These are phyloP conservation scores for Candida koratica DNA, from an alignment of 805 yeast genomes.

Conservation along the genomic window DNA sequence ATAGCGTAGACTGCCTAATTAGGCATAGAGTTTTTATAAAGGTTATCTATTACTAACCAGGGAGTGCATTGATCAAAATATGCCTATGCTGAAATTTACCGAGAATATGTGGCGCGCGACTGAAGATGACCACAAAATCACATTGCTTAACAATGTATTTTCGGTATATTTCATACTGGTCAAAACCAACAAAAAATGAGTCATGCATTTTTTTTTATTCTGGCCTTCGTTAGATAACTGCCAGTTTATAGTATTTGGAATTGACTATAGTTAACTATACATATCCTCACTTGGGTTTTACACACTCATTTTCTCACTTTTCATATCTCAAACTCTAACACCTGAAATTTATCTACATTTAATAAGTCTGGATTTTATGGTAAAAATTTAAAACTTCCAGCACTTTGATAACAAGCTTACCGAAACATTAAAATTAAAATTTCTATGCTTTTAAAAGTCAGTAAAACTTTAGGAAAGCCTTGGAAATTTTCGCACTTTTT, in stretches of 20 bases:
- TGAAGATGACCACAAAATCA: no score
- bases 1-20: conserved; percentile 1
- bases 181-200: conserved; percentile 1
- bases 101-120: no score
- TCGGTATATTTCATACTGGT: conserved; percentile 4
- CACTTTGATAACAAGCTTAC: no score
- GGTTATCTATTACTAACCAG: no score
- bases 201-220: conserved; percentile 5
- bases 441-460: conserved; percentile 1
- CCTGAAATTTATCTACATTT: no score
- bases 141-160: no score
- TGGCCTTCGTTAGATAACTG: background rate
- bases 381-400: no score
- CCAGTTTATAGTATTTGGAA: background rate
- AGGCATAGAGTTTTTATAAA: no score
- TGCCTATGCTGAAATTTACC: conserved; percentile 1
- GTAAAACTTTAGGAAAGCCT: background rate
- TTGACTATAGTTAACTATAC: conserved; percentile 5
- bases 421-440: no score
- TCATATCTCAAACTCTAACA: background rate
- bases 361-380: no score
- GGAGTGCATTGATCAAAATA: no score
- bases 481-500: conserved; percentile 7
- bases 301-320: conserved; percentile 7
- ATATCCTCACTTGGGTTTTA: conserved; percentile 2